Conservation (phyloP, 164 flowering plant genomes). For the Magnolia kwangsiensis region DNA sequence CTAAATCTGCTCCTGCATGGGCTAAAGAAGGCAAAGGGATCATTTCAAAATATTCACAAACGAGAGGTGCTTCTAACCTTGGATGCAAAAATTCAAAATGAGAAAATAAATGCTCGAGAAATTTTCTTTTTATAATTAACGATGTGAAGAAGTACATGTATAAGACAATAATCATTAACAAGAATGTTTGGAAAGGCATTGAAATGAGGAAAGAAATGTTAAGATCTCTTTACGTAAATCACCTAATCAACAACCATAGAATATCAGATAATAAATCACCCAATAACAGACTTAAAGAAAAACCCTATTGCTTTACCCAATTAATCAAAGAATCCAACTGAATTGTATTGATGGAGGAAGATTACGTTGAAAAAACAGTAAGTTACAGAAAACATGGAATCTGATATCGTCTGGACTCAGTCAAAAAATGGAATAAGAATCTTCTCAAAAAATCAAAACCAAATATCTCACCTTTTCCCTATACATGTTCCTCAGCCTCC, state of each 20-base stretch:
- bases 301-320: background rate
- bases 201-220: background rate
- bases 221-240: background rate
- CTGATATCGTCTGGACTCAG: background rate
- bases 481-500: constrained; percentile 65
- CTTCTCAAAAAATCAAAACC: background rate
- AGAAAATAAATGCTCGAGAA: background rate
- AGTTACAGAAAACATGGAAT: background rate
- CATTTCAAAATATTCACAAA: background rate
- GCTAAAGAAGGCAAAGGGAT: background rate
- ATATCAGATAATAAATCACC: background rate
- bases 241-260: background rate
- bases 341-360: background rate
- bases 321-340: background rate
- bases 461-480: constrained; percentile 59
- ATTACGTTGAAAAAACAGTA: background rate
- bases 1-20: background rate
- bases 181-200: background rate
- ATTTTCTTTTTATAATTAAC: background rate
- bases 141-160: background rate
- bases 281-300: background rate
- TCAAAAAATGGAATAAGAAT: background rate
- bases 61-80: background rate
- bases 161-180: background rate
- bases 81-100: background rate